Base-by-base conservation (phyloP, 441 rosid species). In the Viola pubescens region DNA sequence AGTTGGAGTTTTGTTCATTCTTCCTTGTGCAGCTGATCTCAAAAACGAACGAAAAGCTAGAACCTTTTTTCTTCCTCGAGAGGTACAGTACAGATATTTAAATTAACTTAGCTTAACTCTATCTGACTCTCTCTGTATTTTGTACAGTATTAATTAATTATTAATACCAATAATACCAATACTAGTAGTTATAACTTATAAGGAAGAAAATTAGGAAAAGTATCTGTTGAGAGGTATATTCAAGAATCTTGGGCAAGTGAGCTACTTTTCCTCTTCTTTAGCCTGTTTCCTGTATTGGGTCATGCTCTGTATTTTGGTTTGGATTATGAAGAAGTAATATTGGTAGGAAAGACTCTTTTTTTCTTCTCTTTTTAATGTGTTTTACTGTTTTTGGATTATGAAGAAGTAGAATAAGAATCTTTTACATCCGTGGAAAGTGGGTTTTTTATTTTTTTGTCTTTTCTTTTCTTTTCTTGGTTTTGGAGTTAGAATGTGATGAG, bases 381-480 rank as follows among this genome's bases (percentile, higher is more conserved):
- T 26, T 26, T 26, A 26, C 3, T 26, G 2, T 26, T 26, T 26
- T 26, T 26, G 34, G 34, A 26, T 26, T 2, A 26, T 26, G 34
- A 26, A 26, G 34, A 19, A 19, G 26, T 19, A 19, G 26, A 19
- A 19, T 19, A 19, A 19, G 26, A 26, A 26, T 26, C 34, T 26
- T 26, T 26, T 26, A 26, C 34, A 75, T 76, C 64, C 62, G 55
- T 50, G 48, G 73, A 70, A 74, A 76, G 73, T 63, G 64, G 60
- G 58, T 42, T 65, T 62, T 13, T 7, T 10, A n/a, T 58, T 50
- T 52, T 52, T 14, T 4, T 9, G 42, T 11, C 54, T 57, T 10
- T 63, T 16, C 34, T 63, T 9, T 54, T 48, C 12, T 52, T 37
- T 8, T 42, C 42, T 46, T 6, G 9, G 9, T 46, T 56, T 62